Percentiles rank a stretch among this genome's conserved stretches.
These are phyloP conservation scores for Cyphellophora attinorum DNA, from an alignment of 2,329 filamentous ascomycete genomes.

Conservation along the genomic window DNA sequence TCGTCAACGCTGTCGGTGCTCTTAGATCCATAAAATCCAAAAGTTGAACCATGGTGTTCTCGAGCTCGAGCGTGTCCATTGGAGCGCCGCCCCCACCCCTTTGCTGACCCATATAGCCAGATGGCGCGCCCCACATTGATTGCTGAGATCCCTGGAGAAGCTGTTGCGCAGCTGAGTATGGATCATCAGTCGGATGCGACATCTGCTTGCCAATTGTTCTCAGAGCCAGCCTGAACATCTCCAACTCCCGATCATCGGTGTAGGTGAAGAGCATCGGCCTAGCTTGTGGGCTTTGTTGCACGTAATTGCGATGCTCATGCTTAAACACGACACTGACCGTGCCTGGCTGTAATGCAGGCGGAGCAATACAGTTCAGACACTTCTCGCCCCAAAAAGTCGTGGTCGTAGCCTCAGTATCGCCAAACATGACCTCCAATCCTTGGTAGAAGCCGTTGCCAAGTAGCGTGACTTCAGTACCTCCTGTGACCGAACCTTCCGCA, in stretches of 20 bases:
- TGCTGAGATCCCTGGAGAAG: slow-evolving; percentile 21
- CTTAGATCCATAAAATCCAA: slow-evolving; percentile 69
- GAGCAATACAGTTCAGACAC: slow-evolving; percentile 69
- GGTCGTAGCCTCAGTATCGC: slow-evolving; percentile 56
- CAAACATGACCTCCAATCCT: slow-evolving; percentile 77
- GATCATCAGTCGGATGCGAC: slow-evolving; percentile 39
- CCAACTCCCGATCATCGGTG: slow-evolving; percentile 38
- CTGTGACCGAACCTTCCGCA: slow-evolving; percentile 67
- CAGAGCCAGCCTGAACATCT: slow-evolving; percentile 35
- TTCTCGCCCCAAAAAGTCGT: slow-evolving; percentile 74
- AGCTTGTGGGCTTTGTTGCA: slow-evolving; percentile 29
- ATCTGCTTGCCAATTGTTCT: slow-evolving; percentile 38
- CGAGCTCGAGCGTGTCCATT: slow-evolving; percentile 43
- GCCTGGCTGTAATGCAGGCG: slow-evolving; percentile 58
- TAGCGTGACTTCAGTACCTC: slow-evolving; percentile 79
- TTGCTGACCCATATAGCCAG: slow-evolving; percentile 35
- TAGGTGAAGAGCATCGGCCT: slow-evolving; percentile 60
- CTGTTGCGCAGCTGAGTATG: slow-evolving; percentile 38
- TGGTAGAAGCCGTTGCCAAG: slow-evolving; percentile 72
- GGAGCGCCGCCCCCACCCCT: slow-evolving; percentile 31
- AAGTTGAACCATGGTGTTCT: slow-evolving; percentile 60
- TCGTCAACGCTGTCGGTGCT: slow-evolving; percentile 35
- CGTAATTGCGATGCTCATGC: slow-evolving; percentile 40
- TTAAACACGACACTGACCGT: slow-evolving; percentile 63
- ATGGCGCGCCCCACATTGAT: slow-evolving; percentile 14